Evolutionary conservation across 495 filamentous ascomycete species (phyloP), one percentile per base, ranked within the genome.

Genomic region (Friedmanniomyces endolithicus): DNA sequence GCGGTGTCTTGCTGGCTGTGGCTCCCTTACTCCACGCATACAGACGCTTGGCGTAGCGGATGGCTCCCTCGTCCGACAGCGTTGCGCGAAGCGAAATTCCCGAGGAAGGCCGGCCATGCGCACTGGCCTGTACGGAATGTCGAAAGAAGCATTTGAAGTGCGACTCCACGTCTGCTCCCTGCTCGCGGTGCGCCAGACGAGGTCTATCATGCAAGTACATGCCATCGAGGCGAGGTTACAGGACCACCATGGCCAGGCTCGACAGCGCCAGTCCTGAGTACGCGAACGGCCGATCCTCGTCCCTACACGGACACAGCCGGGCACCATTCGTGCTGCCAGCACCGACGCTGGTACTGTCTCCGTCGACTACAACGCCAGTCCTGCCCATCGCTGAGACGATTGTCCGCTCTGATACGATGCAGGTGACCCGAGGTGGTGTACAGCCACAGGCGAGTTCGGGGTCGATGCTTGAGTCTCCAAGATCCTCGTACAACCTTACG

Each of bases 101-200:
- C 27, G 27, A 31, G 4, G 27, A 31, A 51, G 31, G 39, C 22
- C 44, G 44, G 23, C 44, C 44, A 47, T 47, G 7, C 4, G 16
- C 44, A 8, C 44, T 56, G 1, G 55, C 57, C 14, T 59, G 57
- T 34, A 16, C 27, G 11, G 35, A 54, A 44, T 59, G 57, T 40
- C 25, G 57, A 51, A 41, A 48, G 29, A 52, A 33, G 41, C 61
- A 64, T 50, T 50, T 64, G 2, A 64, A 61, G 60, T 81, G 78
- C 58, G 76, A 79, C 55, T 74, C 74, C 11, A 63, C 68, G 56
- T 78, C 78, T 22, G 46, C 27, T 31, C 27, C 62, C 6, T 72
- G 70, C 57, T 54, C 51, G 31, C 66, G 75, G 16, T 79, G 77
- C 53, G 50, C 55, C n/a, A 64, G 64, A 14, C 64, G 70, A 49